Percentiles rank a stretch among this genome's conserved stretches.
Evolutionary conservation across 805 yeast genomes (phyloP).

Genomic region (Gaillardinia entomophila): DNA sequence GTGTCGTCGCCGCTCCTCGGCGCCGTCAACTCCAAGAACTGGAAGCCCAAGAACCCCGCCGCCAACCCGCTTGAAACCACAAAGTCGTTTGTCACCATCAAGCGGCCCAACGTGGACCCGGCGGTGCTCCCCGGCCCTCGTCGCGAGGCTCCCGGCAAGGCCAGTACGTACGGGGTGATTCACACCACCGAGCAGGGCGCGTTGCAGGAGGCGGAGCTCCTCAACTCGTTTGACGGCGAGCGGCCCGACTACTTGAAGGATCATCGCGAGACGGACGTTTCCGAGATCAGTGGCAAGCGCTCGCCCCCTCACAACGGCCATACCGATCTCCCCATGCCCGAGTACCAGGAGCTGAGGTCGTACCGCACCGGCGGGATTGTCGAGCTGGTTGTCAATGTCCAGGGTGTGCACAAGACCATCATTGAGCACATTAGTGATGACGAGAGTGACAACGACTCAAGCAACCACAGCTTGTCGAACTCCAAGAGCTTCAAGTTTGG

Average conservation of each 20-base stretch:
- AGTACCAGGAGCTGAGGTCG: conserved; percentile 28
- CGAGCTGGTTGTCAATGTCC: conserved; percentile 76
- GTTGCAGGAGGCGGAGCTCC: conserved; percentile 16
- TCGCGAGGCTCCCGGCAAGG: conserved; percentile 6
- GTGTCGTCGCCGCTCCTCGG: conserved; percentile 1
- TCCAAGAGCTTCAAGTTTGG: conserved; percentile 1
- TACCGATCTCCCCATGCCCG: conserved; percentile 5
- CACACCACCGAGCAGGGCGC: conserved; percentile 44
- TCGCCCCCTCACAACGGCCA: conserved; percentile 1
- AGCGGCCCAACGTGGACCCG: conserved; percentile 41
- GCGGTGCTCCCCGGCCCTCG: conserved; percentile 18
- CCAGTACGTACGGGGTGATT: conserved; percentile 27
- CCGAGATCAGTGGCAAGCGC: conserved; percentile 10
- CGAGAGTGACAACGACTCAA: conserved; percentile 29
- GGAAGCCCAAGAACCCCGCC: conserved; percentile 62
- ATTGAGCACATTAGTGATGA: conserved; percentile 59
- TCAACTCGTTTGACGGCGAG: not conserved
- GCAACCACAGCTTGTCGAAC: conserved; percentile 1
- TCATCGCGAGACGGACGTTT: conserved; percentile 16
- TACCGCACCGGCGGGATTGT: conserved; percentile 60
- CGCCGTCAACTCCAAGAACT: conserved; percentile 12
- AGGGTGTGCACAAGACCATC: conserved; percentile 81
- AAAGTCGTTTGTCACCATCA: conserved; percentile 63
- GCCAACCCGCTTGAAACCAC: conserved; percentile 63
- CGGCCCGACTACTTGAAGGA: conserved; percentile 11